Base-by-base conservation (phyloP, 345 rosid species). In the Eucalyptus albens region DNA sequence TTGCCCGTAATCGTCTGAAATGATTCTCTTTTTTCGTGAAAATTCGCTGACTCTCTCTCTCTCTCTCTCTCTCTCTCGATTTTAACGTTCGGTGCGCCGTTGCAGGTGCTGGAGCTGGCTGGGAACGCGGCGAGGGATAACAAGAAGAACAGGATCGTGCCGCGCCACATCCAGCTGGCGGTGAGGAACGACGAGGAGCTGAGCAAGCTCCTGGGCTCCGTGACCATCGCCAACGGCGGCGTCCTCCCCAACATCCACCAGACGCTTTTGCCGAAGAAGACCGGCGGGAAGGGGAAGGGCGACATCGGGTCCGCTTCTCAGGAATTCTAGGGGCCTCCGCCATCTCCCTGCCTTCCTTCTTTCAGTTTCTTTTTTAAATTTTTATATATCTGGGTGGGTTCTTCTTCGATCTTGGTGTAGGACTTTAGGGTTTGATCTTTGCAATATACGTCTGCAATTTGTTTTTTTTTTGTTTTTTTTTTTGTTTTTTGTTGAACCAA, bases 121-220 rank as follows among this genome's bases (percentile, higher is more conserved):
- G 89, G 89, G 53, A 88, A 88, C 26, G 89, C 89, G 49, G 89
- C 89, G 47, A 80, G 89, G 87, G 89, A 88, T 45, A 88, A 88
- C 89, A 88, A 88, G 89, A 88, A 88, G 87, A 88, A 81, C 87
- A 51, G 89, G 50, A 82, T 88, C 19, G 89, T 88, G 50, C 89
- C 89, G 87, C 83, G 89, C 40, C 89, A 88, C 69, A 88, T 88
- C 44, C 89, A 88, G 89, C 69, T 88, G 60, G 89, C 89, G 22
- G 89, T 88, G 69, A 53, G 89, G 69, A 88, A 88, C 47, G 89
- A 88, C 33, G 89, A 88, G 87, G 89, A 88, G 69, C 87, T 88
- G 87, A 88, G 89, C 87, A 88, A 88, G 89, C 87, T 88, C 29
- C 69, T 88, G 29, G 89, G 89, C 1, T 80, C 89, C 40, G 89